Evolutionary conservation across 2,329 filamentous ascomycete genomes (phyloP).

Genomic region (Grosmannia huntii): DNA sequence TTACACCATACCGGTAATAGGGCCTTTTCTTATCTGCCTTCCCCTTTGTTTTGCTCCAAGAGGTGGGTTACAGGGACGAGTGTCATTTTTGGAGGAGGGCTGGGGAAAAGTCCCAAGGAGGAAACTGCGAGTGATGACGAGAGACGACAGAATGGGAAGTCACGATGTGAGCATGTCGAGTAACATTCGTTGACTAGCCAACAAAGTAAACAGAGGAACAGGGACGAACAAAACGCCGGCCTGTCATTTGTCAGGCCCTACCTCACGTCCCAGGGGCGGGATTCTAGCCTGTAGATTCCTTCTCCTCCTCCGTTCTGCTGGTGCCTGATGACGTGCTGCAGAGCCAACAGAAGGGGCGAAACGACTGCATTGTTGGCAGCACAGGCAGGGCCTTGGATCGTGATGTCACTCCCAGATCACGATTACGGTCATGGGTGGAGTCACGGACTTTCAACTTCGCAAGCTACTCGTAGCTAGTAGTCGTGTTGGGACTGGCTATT

Average conservation of each 20-base stretch:
- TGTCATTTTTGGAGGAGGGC: not conserved
- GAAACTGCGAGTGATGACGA: not conserved
- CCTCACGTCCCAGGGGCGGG: not conserved
- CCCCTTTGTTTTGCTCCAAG: not conserved
- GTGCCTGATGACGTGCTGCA: not conserved
- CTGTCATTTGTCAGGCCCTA: not conserved
- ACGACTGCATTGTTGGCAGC: not conserved
- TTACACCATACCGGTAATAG: constrained; percentile 14
- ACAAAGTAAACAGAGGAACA: not conserved
- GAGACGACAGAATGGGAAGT: not conserved
- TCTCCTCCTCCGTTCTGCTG: not conserved
- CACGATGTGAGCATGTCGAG: not conserved
- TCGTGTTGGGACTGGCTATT: not conserved
- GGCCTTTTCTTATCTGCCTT: not conserved
- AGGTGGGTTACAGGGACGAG: not conserved
- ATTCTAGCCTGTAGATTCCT: not conserved
- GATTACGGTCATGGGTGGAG: not conserved
- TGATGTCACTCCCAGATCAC: not conserved
- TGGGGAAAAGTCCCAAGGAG: too few relatives aligned
- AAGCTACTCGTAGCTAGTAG: not conserved
- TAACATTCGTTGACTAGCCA: not conserved
- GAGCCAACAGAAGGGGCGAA: not conserved
- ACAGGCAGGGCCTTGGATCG: not conserved
- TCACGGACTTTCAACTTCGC: not conserved
- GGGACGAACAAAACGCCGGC: too few relatives aligned